Base-by-base conservation (phyloP, 1,284 basidiomycete genomes). In the Ganoderma leucocontextum region DNA sequence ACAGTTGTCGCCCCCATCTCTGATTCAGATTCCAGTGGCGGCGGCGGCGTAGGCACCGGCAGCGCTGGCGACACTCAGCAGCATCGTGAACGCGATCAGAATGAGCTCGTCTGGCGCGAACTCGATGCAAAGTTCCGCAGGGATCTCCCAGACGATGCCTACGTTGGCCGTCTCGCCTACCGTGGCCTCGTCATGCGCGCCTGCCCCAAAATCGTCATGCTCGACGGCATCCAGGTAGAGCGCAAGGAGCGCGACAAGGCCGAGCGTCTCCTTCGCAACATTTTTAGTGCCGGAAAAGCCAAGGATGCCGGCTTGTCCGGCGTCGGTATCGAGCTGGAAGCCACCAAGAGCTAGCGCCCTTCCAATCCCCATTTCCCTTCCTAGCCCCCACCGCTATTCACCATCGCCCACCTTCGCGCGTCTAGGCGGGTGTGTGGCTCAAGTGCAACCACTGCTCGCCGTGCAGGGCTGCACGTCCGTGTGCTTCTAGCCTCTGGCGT, bases 81-180 rank as follows among this genome's bases (percentile, higher is more conserved):
- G 67, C 62, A 44, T 47, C 70, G 65, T 33, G 70, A 68, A 59
- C 73, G 75, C 53, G 72, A 36, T 49, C 74, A 80, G 73, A 68
- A 75, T 73, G 65, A 68, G 49, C 61, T 69, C 33, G 71, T 80
- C 66, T 94, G 92, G 95, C 83, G 89, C 72, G 89, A 91, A 73
- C 83, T 95, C 76, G 96, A 98, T 81, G 83, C 84, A 8, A 91
- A 93, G 77, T 98, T 96, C 85, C 89, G 96, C 55, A 90, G 93
- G 77, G 91, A 94, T 73, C 84, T 98, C 66, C 96, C 96, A 58
- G 93, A 98, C 81, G 91, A 89, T 69, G 88, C 88, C 79, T 97
- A 97, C 79, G 87, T 93, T 62, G 92, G 91, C 49, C 89, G 96
- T 49, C 85, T 96, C 55, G 92, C 91, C 53, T 98, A 97, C 80